Base-by-base conservation (phyloP, 2,329 filamentous ascomycete genomes). In the Emergomyces orientalis region DNA sequence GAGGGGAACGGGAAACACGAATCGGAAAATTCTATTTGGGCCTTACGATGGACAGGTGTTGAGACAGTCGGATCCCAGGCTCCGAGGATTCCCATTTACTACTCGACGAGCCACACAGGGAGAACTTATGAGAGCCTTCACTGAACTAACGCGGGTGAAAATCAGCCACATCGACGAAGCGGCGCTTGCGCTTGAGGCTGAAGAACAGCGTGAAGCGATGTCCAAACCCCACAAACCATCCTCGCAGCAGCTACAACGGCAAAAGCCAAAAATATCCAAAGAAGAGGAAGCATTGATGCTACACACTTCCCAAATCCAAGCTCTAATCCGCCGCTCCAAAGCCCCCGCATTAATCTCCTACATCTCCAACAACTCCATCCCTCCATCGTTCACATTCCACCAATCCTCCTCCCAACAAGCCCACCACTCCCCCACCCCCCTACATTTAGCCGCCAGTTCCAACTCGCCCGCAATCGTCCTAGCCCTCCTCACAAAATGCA, bases 71-170 rank as follows among this genome's bases (percentile, higher is more conserved):
- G 94, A 99, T 71, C 80, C 86, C 0, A 82, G 94, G 43, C 82
- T 96, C 70, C 84, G 94, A 62, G 88, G 90, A 0, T 97, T 99
- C 66, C 94, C 94, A 0, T 99, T 99, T 74, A 96, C 84, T 73
- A 99, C 94, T 9, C 84, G 91, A 14, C 83, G 94, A 63, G 91
- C 94, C 0, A 99, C 94, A 0, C 92, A 97, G 71, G 90, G 88
- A 57, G 94, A 99, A 75, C 85, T 99, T 0, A 94, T 97, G 88
- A 86, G 93, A 47, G 89, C 89, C 0, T 99, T 97, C 70, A 89
- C 96, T 65, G 94, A 99, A 77, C 82, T 99, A 39, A 99, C 94
- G 0, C 82, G 94, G 19, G 82, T 97, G 19, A 97, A 99, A 75
- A 82, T 96, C 56, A 86, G 85, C 58, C 88, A 89, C 65, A 83